Base-by-base conservation (phyloP, 768 basidiomycete genomes). In the Phanerochaete sordida region DNA sequence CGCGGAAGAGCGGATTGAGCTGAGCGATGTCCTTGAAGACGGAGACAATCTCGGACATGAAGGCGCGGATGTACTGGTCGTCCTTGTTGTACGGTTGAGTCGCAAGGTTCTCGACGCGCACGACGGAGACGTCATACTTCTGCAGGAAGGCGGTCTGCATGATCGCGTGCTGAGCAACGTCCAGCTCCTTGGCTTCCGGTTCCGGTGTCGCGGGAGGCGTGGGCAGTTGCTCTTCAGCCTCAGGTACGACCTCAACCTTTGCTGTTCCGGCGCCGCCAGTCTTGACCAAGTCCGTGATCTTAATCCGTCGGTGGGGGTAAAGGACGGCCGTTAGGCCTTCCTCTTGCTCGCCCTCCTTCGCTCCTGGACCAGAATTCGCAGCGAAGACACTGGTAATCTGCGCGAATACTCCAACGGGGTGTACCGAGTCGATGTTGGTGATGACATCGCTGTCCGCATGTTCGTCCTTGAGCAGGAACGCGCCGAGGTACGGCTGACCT, bases 1-100 rank as follows among this genome's bases (percentile, higher is more conserved):
- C 96, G 45, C 95, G 90, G 87, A 98, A 98, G 64, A 98, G 85
- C 1, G 95, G 95, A 73, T 97, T 96, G 45, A 98, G 83, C 72
- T 95, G 93, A 0, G 95, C 95, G 61, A 98, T 97, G 70, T 98
- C 95, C 79, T 98, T 98, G 84, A 98, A 98, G 39, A 95, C 93
- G 47, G 91, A 89, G 64, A 98, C 90, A 61, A 98, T 93, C 75
- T 98, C 96, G 45, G 89, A 88, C 85, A 94, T 95, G 75, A 97
- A 91, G 3, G 96, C 96, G 27, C 94, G 90, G 66, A 96, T 88
- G 72, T 95, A 90, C 72, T 97, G 95, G 74, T 95, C 88, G 72
- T 95, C 92, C 71, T 95, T 93, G 77, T 88, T 86, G 78, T 89
- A 95, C 0, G 93, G 85, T 62, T 88, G 84, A 4, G 92, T 89